Base-by-base conservation (phyloP, 805 yeast genomes). In the Ogataea corticis region DNA sequence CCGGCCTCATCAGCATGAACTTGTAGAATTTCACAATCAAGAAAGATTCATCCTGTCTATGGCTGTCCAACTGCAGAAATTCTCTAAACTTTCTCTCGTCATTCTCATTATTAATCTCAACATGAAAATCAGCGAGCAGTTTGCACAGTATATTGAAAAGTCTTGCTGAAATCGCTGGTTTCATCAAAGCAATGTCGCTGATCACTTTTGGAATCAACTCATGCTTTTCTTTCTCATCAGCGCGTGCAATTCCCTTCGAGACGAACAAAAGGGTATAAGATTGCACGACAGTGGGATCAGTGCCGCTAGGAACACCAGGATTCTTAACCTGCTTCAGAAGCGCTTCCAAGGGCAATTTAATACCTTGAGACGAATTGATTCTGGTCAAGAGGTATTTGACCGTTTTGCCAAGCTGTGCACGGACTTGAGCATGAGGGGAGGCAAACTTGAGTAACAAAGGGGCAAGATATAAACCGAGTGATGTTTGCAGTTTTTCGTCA, bases 381-480 rank as follows among this genome's bases (percentile, higher is more conserved):
- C 96, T 72, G 0, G 88, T 81, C 41, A 85, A 72, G 12, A 88
- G 57, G 58, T 87, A 83, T 48, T 82, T 82, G 31, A 89, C 71
- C 10, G 84, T 76, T 51, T 81, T 80, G 7, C 51, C 49, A 2
- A 91, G 83, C 31, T 85, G 83, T 21, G 75, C 69, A 49, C 94
- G 75, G 1, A 87, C 96, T 13, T 76, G 68, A 0, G 71, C 68
- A 61, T 85, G 77, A 2, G 83, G 76, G 13, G 97, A 89, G 2
- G 85, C 78, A 42, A 91, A 72, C 61, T 92, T 92, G 50, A 91
- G 69, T 29, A 92, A 66, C 21, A 92, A 60, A 1, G 99, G 97
- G 1, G 88, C 75, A 34, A 92, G 70, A 58, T 85, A 92, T 0
- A 77, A 65, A 10, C 73, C 71, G 33, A 94, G 61, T 4, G 83